Evolutionary conservation across 2,329 filamentous ascomycete genomes (phyloP), one percentile per base, ranked within the genome.

Genomic region (Aspergillus uvarum): DNA sequence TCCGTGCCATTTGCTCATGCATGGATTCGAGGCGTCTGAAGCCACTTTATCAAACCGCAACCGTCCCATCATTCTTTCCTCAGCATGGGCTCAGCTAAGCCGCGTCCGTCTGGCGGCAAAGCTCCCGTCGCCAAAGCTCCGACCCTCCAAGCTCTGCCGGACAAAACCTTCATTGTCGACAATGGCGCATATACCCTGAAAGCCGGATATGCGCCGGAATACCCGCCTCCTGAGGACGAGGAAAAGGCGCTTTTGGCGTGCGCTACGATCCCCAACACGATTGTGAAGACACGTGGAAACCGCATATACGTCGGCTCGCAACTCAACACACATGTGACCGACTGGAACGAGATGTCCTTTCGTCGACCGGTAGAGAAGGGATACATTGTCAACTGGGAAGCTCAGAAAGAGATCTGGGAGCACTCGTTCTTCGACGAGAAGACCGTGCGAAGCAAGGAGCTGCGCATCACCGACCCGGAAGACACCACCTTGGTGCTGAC

Each of bases 321-420:
- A 66, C 80, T 97, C 1, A 68, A 68, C 47, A 85, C 88, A 8
- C 83, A 86, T 59, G 96, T 94, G 75, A 88, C 84, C 65, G 94
- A 99, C 72, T 96, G 92, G 79, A 92, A 92, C 65, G 94, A 97
- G 74, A 86, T 96, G 21, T 84, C 86, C 8, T 96, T 97, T 70
- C 86, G 94, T 1, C 83, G 94, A 0, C 95, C 95, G 0, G 90
- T 98, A 1, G 95, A 99, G 76, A 96, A 93, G 76, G 95, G 95
- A 7, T 98, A 91, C 72, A 83, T 98, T 53, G 93, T 98, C 62
- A 97, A 94, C 72, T 99, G 95, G 95, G 95, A 99, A 76, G 89
- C 90, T 0, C 87, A 99, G 79, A 94, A 91, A 76, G 93, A 95
- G 71, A 91, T 99, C 54, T 99, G 95, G 95, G 92, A 97, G 70